Evolutionary conservation across 208 protist genomes (phyloP), one percentile per base, ranked within the genome.

Genomic region (Histomonas meleagridis): DNA sequence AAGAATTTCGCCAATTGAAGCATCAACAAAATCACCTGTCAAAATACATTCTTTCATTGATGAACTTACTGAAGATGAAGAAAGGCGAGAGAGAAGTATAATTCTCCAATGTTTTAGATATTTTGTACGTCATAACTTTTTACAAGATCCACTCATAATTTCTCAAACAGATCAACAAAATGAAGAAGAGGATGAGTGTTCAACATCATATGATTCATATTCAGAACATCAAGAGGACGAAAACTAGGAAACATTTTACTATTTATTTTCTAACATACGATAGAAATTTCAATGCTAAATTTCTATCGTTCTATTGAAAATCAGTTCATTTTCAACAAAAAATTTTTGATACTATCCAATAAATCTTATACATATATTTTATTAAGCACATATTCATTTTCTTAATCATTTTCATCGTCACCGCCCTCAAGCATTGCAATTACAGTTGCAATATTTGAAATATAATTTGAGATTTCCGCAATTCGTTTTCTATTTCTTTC

Each of bases 341-440:
- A 79, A 48, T 79, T 35, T 57, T 38, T 57, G 51, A 55, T 38
- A 55, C 32, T n/a, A 32, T 48, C 7, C 7, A 53, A 35, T 38
- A 86, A 86, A 51, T 38, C 32, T 57, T 35, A 55, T 38, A 55
- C 21, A 38, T n/a, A n/a, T n/a, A n/a, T n/a, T n/a, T n/a, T n/a
- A n/a, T n/a, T n/a, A n/a, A n/a, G n/a, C n/a, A n/a, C n/a, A n/a
- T n/a, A n/a, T n/a, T n/a, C n/a, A n/a, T n/a, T n/a, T n/a, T n/a
- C 12, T 86, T 86, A 86, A 51, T 86, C 76, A 51, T 86, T 43
- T 38, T 86, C 76, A 86, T 86, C 43, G 55, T 86, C 76, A 86
- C 46, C 76, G 32, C 76, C 76, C 9, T 86, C 76, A 57, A 46
- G 40, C 10, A 46, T 32, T 49, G 51, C 18, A 35, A 86, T 86